Percentiles rank a stretch among this genome's conserved stretches.
phyloP scores from a whole-genome alignment of 495 filamentous ascomycete genomes.

The Penicillium steckii region DNA sequence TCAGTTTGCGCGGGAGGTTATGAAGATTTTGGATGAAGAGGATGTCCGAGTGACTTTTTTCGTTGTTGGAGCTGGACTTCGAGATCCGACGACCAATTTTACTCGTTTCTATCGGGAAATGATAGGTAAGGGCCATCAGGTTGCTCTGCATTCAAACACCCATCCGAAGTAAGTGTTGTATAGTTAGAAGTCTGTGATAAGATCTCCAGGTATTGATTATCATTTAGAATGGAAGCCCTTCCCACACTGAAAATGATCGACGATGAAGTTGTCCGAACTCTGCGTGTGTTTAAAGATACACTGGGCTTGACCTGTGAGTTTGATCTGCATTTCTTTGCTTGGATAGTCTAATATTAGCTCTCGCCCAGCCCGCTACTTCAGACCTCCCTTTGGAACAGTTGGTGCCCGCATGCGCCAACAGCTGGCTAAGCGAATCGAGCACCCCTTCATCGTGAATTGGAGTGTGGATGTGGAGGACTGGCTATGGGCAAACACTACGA shows the following conservation, averaged over 20 bases:
- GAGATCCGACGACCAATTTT: slow-evolving; percentile 58
- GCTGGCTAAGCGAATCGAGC: slow-evolving; percentile 49
- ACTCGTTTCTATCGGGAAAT: slow-evolving; percentile 66
- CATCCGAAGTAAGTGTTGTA: slow-evolving; percentile 57
- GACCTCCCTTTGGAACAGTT: slow-evolving; percentile 74
- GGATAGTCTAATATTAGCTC: neutral
- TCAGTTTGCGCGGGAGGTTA: slow-evolving; percentile 57
- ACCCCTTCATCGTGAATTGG: slow-evolving; percentile 67
- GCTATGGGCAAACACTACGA: slow-evolving; percentile 63
- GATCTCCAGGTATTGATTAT: too few species aligned
- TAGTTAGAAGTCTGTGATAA: neutral
- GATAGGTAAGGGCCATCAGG: slow-evolving; percentile 65
- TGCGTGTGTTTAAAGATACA: slow-evolving; percentile 51
- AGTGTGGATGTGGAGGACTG: slow-evolving; percentile 78
- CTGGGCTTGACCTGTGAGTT: slow-evolving; percentile 46
- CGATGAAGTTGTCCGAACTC: slow-evolving; percentile 65
- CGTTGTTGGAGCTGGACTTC: slow-evolving; percentile 65
- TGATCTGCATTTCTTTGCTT: neutral
- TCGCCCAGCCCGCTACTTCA: slow-evolving; percentile 59
- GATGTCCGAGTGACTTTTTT: slow-evolving; percentile 74
- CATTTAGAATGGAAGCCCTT: slow-evolving; percentile 62
- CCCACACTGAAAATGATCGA: slow-evolving; percentile 59
- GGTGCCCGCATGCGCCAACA: slow-evolving; percentile 69
- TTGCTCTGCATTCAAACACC: slow-evolving; percentile 72
- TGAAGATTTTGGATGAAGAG: slow-evolving; percentile 62